Percentiles rank a stretch among this genome's conserved stretches.
Evolutionary conservation across 495 filamentous ascomycete genomes (phyloP).

Genomic region (Acidomyces sp.): DNA sequence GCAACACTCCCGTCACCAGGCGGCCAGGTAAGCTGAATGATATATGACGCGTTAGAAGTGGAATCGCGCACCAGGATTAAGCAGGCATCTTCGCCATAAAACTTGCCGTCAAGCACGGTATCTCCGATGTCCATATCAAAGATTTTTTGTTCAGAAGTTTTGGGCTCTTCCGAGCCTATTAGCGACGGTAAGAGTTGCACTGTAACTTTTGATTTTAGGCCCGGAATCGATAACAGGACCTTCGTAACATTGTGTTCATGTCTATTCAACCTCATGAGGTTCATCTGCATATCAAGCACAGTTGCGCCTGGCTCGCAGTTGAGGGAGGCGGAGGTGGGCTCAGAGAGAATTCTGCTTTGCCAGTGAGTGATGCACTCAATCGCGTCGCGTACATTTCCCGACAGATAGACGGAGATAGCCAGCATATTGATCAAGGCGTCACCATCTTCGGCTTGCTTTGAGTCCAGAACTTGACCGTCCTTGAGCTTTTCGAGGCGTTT

Average conservation of each 20-base stretch:
- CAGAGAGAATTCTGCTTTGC: slow-evolving; percentile 11
- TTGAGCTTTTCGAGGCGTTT: neutral
- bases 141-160: neutral
- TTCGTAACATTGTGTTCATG: neutral
- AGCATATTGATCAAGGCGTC: slow-evolving; percentile 2
- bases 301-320: no score
- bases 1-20: neutral
- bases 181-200: neutral
- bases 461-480: neutral
- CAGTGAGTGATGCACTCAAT: slow-evolving; percentile 8
- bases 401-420: neutral
- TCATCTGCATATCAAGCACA: slow-evolving; percentile 1
- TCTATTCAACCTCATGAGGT: neutral
- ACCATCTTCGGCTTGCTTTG: neutral
- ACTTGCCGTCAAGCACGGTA: slow-evolving; percentile 4
- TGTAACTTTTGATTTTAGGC: neutral
- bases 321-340: neutral
- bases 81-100: neutral
- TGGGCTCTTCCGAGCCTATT: neutral
- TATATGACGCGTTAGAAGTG: slow-evolving; percentile 3
- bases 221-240: neutral
- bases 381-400: neutral
- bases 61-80: neutral
- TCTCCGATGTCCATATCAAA: neutral
- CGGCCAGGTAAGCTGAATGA: neutral